Evolutionary conservation across 1,139 yeast genomes (phyloP).

Genomic region (Blastobotrys persicus): DNA sequence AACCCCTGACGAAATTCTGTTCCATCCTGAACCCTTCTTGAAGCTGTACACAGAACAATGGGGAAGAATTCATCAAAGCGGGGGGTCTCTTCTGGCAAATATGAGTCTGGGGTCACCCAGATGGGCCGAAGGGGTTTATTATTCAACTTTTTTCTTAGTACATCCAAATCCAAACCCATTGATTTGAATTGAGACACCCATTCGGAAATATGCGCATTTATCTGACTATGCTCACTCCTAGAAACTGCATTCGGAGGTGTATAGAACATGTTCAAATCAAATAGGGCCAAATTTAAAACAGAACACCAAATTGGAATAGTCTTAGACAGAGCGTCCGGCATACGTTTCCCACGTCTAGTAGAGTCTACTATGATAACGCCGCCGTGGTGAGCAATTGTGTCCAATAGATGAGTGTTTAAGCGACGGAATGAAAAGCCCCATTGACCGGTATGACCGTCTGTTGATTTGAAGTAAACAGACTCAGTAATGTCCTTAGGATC

Average conservation of each 20-base stretch:
- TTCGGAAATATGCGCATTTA: slow-evolving; percentile 47
- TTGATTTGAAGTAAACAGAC: slow-evolving; percentile 77
- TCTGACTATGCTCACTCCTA: slow-evolving; percentile 54
- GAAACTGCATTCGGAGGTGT: slow-evolving; percentile 59
- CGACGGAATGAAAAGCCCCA: slow-evolving; percentile 78
- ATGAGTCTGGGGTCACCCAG: slow-evolving; percentile 66
- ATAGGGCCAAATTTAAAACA: slow-evolving; percentile 57
- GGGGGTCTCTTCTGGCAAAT: slow-evolving; percentile 35
- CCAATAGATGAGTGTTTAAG: slow-evolving; percentile 66
- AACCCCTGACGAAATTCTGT: slow-evolving; percentile 45
- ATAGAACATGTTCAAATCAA: slow-evolving; percentile 40
- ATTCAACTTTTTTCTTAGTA: slow-evolving; percentile 32
- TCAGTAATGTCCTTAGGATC: slow-evolving; percentile 43
- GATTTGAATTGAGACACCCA: slow-evolving; percentile 49
- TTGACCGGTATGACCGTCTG: slow-evolving; percentile 82
- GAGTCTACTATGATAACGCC: slow-evolving; percentile 76
- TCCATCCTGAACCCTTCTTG: slow-evolving; percentile 58
- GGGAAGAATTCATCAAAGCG: slow-evolving; percentile 40
- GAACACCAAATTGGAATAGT: slow-evolving; percentile 93
- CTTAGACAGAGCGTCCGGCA: slow-evolving; percentile 85
- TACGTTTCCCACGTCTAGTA: slow-evolving; percentile 75
- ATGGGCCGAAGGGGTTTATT: slow-evolving; percentile 57
- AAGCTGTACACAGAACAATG: slow-evolving; percentile 60
- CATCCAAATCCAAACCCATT: slow-evolving; percentile 42
- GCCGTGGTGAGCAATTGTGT: slow-evolving; percentile 41